Conservation (phyloP, 768 basidiomycete species). For the Pleurotus giganteus region DNA sequence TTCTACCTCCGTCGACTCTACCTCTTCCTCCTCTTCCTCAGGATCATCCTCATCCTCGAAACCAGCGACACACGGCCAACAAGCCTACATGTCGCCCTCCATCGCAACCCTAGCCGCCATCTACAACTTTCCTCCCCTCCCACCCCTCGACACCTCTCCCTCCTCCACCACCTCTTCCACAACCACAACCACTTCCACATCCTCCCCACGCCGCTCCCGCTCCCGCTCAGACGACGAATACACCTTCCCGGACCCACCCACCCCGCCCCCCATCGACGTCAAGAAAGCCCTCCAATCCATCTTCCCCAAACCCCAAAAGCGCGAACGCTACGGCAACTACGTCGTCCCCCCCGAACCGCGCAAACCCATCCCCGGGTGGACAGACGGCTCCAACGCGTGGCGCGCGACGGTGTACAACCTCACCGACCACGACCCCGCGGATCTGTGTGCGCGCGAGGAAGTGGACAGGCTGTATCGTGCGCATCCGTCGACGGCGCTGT, state of each 20-base stretch:
- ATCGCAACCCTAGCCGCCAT: conserved; percentile 29
- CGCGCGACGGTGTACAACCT: conserved; percentile 62
- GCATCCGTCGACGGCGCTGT: conserved; percentile 50
- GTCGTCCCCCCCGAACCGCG: conserved; percentile 30
- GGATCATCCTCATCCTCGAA: conserved; percentile 19
- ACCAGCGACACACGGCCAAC: conserved; percentile 16
- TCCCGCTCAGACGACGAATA: conserved; percentile 18
- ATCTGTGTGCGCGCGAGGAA: conserved; percentile 18
- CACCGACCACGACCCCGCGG: conserved; percentile 31
- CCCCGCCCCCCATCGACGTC: conserved; percentile 35
- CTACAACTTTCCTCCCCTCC: conserved; percentile 51
- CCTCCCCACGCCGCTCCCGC: conserved; percentile 20
- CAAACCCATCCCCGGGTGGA: conserved; percentile 64
- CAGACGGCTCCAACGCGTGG: conserved; percentile 65
- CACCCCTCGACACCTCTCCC: conserved; percentile 46
- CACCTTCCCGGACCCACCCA: neutral
- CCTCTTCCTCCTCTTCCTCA: no score
- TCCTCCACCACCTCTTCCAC: conserved; percentile 25
- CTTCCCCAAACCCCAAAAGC: conserved; percentile 39
- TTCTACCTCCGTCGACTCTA: conserved; percentile 34
- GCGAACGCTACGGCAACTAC: conserved; percentile 30
- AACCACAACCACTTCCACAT: no score
- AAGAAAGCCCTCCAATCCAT: conserved; percentile 49
- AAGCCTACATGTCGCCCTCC: conserved; percentile 13
- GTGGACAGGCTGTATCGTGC: conserved; percentile 36